These are phyloP conservation scores for Fusarium bulbicola DNA, from an alignment of 2,329 filamentous ascomycete species.

Conservation along the genomic window DNA sequence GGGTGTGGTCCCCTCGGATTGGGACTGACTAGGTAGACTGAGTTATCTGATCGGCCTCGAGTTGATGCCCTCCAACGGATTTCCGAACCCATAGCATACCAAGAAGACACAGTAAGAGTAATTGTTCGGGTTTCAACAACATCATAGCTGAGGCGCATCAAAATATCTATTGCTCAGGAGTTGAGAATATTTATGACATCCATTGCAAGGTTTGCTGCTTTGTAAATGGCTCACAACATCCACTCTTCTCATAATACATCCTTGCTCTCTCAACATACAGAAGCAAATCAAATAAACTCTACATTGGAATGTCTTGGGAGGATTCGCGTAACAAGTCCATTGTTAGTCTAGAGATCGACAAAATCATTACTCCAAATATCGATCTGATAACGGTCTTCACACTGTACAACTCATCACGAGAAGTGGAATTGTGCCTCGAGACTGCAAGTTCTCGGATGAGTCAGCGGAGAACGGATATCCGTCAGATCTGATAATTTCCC, in stretches of 20 bases:
- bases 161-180: background rate
- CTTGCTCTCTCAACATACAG: background rate
- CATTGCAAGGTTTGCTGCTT: background rate
- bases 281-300: background rate
- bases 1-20: background rate
- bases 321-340: background rate
- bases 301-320: background rate
- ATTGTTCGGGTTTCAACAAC: background rate
- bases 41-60: slow-evolving; percentile 31
- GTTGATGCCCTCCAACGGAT: background rate
- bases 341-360: slow-evolving; percentile 9
- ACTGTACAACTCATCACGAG: slow-evolving; percentile 8
- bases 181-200: background rate
- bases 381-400: slow-evolving; percentile 31
- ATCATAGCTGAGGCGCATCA: background rate
- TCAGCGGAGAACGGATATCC: slow-evolving; percentile 1
- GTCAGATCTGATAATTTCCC: slow-evolving; percentile 11
- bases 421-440: background rate
- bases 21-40: background rate
- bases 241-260: background rate
- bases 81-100: background rate
- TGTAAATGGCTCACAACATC: slow-evolving; percentile 19
- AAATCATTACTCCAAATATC: background rate
- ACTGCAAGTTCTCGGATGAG: background rate
- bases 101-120: background rate